Evolutionary conservation across 768 basidiomycete species (phyloP), one percentile per base, ranked within the genome.

Genomic region (Tylopilus sp.): DNA sequence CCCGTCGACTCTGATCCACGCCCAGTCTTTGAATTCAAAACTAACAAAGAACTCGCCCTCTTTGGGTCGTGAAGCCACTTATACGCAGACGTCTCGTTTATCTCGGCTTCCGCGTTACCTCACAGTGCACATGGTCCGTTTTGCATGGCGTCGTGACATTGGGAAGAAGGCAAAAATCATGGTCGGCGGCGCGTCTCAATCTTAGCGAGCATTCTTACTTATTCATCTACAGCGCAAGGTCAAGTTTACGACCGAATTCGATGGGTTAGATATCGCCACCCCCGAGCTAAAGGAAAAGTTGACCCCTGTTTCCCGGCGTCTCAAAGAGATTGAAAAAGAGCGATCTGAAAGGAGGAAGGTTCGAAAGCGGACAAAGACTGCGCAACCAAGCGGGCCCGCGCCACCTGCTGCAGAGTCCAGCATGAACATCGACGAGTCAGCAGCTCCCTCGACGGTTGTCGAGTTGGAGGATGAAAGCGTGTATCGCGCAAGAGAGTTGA

Each of bases 91-190:
- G 33, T 87, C 89, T 4, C 85, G 93, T 10, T 64, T 99, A 45
- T 83, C 90, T 12, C 82, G 95, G 21, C 75, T 98, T 13, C 97
- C 97, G 0, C 70, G 82, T 6, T 95, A 90, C 63, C 79, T 97
- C 21, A 85, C 87, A 6, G 83, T 98, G 5, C 93, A 98, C 62
- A 91, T 98, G 88, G 94, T 95, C 13, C 89, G 97, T 43, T 99
- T 98, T 69, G 87, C 86, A 50, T 99, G 97, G 97, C 77, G 92
- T 54, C 77, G 82, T 33, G 97, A 98, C 59, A 94, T 97, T 54
- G 72, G 72, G 47, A 92, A 87, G 76, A 98, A 98, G 66, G 85
- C 96, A 2, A 98, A 99, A 74, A 96, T 98, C 67, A 93, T 99
- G 96, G 89, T 89, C 55, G 40, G 73, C 61, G 26, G 6, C 51